A percentile compares a stretch with the other conserved stretches of the same genome.
phyloP scores from a whole-genome alignment of 2,329 filamentous ascomycete genomes.

The Arthrobotrys conoides region DNA sequence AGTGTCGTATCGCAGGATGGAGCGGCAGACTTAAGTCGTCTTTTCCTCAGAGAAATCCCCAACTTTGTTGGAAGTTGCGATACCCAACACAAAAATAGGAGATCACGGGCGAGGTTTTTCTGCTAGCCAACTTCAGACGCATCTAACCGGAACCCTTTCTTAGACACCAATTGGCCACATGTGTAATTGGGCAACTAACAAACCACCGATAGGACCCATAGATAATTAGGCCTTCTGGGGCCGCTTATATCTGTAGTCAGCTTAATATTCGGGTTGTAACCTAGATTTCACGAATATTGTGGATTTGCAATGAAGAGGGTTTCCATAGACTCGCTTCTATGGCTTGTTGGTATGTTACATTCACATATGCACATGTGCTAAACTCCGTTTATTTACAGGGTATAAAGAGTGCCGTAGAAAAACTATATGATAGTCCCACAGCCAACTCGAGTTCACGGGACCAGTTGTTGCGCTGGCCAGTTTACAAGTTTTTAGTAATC shows the following conservation, averaged over 20 bases:
- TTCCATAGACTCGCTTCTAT: background rate
- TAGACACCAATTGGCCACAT: background rate
- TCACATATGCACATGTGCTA: constrained; percentile 19
- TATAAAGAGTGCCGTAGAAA: constrained; percentile 5
- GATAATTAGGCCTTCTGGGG: background rate
- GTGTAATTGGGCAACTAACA: background rate
- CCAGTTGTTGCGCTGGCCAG: background rate
- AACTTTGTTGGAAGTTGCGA: constrained; percentile 19
- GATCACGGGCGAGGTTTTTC: background rate
- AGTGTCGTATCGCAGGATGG: background rate
- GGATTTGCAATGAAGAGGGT: background rate
- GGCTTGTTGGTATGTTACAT: constrained; percentile 32
- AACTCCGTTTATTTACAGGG: constrained; percentile 25
- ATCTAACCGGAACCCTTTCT: background rate
- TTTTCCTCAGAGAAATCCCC: background rate
- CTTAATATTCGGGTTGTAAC: background rate
- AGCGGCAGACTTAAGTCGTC: background rate
- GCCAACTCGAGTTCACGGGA: background rate
- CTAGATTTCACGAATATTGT: background rate
- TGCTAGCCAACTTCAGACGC: background rate
- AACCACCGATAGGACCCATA: background rate
- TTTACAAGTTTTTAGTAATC: constrained; percentile 26
- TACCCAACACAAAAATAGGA: constrained; percentile 21
- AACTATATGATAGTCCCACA: background rate
- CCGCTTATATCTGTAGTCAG: background rate